Evolutionary conservation across 1,284 basidiomycete species (phyloP), one percentile per base, ranked within the genome.

Genomic region (Heterobasidion annosum): DNA sequence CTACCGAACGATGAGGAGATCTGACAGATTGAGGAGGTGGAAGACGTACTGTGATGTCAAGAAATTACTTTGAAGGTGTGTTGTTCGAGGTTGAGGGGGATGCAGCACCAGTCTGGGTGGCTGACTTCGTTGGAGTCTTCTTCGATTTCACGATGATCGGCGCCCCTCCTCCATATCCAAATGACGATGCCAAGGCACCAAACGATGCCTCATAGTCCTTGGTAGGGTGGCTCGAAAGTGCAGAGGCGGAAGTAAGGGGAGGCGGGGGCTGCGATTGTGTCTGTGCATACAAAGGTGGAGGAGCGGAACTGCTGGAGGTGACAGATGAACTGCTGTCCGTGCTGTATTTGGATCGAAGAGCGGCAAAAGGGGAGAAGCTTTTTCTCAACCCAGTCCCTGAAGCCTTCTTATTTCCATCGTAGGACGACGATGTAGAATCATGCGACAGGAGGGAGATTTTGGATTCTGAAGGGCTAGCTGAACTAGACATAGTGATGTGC

Each of bases 161-260:
- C 33, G 47, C 45, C 3, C 16, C 15, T 15, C 48, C 54, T 9
- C 47, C 46, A 34, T 52, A 50, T 5, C 57, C 57, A 47, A 54
- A 58, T 33, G 55, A 50, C 15, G 56, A 51, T 12, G 55, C 51
- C 6, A 57, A 52, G 13, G 50, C 55, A 15, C 59, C 54, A 48
- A 58, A 54, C 3, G 59, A 48, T 2, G 45, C 51, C 19, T 57
- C 51, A 48, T 54, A 58, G 54, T 58, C 44, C 49, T 55, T 51
- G n/a, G 49, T 42, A 37, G 47, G 43, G 8, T 34, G 50, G 25
- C 25, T 25, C 25, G 25, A 25, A 25, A 25, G 50, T 19, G 16
- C 9, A 9, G 10, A 18, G 16, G 8, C 16, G 34, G 37, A 32
- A n/a, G 19, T 42, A 44, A 6, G n/a, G 8, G 16, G 13, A n/a